Conservation (phyloP, 2,329 filamentous ascomycete genomes). For the Verticillium tricorpus region DNA sequence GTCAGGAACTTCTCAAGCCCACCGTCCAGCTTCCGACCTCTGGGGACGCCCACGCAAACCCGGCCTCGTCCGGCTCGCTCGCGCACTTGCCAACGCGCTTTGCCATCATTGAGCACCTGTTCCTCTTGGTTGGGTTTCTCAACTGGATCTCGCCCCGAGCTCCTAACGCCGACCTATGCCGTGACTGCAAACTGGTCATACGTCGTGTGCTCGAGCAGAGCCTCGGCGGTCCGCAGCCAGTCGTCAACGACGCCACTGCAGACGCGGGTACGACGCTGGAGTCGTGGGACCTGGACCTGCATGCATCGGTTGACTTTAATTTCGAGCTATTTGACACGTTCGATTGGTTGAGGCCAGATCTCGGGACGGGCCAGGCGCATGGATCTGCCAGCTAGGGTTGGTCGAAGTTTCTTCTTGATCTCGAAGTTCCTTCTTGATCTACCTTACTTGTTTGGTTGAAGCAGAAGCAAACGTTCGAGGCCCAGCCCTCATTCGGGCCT, state of each 20-base stretch:
- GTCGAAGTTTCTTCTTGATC: no score
- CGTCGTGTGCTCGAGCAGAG: constrained; percentile 43
- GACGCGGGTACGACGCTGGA: constrained; percentile 5
- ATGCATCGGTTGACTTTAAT: constrained; percentile 30
- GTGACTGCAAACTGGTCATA: constrained; percentile 41
- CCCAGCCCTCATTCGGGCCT: background rate
- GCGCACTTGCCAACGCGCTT: background rate
- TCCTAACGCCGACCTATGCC: constrained; percentile 43
- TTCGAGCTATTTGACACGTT: constrained; percentile 46
- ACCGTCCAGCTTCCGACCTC: background rate
- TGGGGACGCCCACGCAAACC: constrained; percentile 10
- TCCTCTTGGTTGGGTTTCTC: constrained; percentile 44
- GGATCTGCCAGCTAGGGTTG: no score
- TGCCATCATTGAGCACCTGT: constrained; percentile 46
- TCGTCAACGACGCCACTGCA: background rate
- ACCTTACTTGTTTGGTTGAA: no score
- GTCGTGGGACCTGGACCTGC: constrained; percentile 29
- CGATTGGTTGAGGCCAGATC: constrained; percentile 34
- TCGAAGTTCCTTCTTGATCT: no score
- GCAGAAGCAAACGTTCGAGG: no score
- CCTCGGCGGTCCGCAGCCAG: constrained; percentile 15
- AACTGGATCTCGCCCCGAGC: constrained; percentile 44
- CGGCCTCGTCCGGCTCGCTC: constrained; percentile 25
- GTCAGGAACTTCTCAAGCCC: constrained; percentile 40
- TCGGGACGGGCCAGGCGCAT: no score